These are phyloP conservation scores for Spathaspora hagerdaliae DNA, from an alignment of 805 yeast species.

Conservation along the genomic window DNA sequence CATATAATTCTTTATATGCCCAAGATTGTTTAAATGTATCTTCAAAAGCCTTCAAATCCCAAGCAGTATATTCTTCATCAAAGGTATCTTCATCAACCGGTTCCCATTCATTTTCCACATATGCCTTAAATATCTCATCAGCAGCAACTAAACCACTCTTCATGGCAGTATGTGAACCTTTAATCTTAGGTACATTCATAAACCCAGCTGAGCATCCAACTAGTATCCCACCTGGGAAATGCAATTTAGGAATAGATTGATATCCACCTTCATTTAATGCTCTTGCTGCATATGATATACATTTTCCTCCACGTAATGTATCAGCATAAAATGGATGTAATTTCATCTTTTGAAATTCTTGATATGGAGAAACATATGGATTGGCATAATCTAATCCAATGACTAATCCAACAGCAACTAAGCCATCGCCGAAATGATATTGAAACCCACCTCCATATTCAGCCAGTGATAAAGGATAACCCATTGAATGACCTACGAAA, in stretches of 20 bases:
- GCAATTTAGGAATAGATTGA: slow-evolving; percentile 85
- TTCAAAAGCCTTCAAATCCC: slow-evolving; percentile 60
- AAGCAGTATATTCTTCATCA: slow-evolving; percentile 23
- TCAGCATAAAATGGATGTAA: slow-evolving; percentile 79
- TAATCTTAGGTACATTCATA: slow-evolving; percentile 94
- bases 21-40: slow-evolving; percentile 68
- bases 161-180: slow-evolving; percentile 97
- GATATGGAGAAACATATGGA: slow-evolving; percentile 93
- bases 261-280: slow-evolving; percentile 96
- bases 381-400: slow-evolving; percentile 91
- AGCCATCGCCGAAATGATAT: slow-evolving; percentile 93
- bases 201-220: slow-evolving; percentile 97
- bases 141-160: slow-evolving; percentile 96
- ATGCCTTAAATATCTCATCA: slow-evolving; percentile 57
- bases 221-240: slow-evolving; percentile 94
- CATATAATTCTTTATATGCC: slow-evolving; percentile 79
- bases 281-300: slow-evolving; percentile 92
- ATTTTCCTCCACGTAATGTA: slow-evolving; percentile 82
- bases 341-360: slow-evolving; percentile 93
- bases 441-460: slow-evolving; percentile 96
- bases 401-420: slow-evolving; percentile 91
- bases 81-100: slow-evolving; percentile 40
- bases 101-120: slow-evolving; percentile 35
- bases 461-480: slow-evolving; percentile 71
- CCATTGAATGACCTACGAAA: slow-evolving; percentile 80